phyloP scores from a whole-genome alignment of 805 yeast species.

The Candida succiphila region DNA sequence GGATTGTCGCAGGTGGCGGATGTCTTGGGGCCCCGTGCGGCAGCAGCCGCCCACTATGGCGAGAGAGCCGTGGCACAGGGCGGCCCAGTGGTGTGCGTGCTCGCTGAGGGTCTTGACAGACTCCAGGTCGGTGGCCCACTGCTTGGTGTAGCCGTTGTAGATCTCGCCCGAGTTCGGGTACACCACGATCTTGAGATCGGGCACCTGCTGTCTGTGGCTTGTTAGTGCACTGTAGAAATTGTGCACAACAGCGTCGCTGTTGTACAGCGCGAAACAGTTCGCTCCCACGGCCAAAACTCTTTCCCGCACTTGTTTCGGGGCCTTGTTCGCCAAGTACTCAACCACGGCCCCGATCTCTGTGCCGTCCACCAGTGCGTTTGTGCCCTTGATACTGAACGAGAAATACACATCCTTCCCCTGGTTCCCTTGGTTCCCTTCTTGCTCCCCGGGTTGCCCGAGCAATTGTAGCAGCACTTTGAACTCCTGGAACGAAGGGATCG shows the following conservation, averaged over 20 bases:
- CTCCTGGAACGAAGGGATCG: constrained; percentile 58
- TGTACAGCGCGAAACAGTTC: constrained; percentile 49
- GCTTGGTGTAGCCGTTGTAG: constrained; percentile 44
- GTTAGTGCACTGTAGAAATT: no score
- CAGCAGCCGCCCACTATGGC: constrained; percentile 71
- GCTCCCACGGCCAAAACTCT: constrained; percentile 43
- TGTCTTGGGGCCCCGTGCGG: constrained; percentile 49
- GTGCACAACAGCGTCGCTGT: no score
- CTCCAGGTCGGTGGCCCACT: constrained; percentile 6
- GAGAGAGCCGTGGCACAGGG: constrained; percentile 31
- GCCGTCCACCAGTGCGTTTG: constrained; percentile 38
- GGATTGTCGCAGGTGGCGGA: constrained; percentile 8
- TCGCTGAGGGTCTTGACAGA: constrained; percentile 12
- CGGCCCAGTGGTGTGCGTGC: constrained; percentile 19
- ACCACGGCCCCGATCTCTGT: constrained; percentile 27
- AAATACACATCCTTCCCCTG: constrained; percentile 11
- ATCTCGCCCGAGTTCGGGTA: constrained; percentile 75
- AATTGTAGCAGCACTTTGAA: constrained; percentile 36
- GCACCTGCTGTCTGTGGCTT: no score
- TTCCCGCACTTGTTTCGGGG: constrained; percentile 7
- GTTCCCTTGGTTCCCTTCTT: no score
- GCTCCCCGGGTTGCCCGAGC: constrained; percentile 18
- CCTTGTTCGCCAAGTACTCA: constrained; percentile 6
- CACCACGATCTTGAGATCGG: constrained; percentile 32
- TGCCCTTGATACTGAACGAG: constrained; percentile 30